Base-by-base conservation (phyloP, 106 monocot genomes). In the Alisma plantagoaquatica region DNA sequence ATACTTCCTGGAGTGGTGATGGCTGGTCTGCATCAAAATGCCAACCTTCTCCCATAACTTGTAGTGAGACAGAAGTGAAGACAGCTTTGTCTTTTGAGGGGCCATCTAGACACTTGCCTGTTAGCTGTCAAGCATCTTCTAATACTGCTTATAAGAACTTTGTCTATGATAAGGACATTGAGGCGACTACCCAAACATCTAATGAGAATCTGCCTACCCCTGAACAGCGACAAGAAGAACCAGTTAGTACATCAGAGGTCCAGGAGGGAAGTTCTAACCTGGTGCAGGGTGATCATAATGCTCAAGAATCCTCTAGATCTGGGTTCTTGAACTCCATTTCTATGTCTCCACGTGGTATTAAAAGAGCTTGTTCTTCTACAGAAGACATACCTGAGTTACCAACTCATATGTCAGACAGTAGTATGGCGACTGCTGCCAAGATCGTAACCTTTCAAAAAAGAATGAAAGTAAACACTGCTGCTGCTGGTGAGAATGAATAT, bases 251-350 rank as follows among this genome's bases (percentile, higher is more conserved):
- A n/a, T n/a, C n/a, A n/a, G n/a, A n/a, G n/a, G n/a, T n/a, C n/a
- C n/a, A n/a, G n/a, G n/a, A n/a, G n/a, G n/a, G 23, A 56, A 56
- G 33, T 41, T 24, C 35, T 19, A 38, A 38, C 35, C 35, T 14
- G 35, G 35, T 51, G n/a, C n/a, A n/a, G 15, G 51, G 19, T 49
- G 33, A 21, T 7, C 46, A 42, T 33, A 77, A 84, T 19, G 46
- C 47, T 14, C 49, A 21, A 45, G 23, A 29, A 27, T 49, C 41
- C 61, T 18, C 6, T 49, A 61, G 53, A 31, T 81, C n/a, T 82
- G 52, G 68, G 41, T 55, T 62, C 67, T 71, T 45, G 59, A 38
- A 17, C 49, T 19, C 64, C 69, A 45, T 62, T 55, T 57, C 11
- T 27, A 9, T 62, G n/a, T n/a, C n/a, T n/a, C n/a, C n/a, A n/a